Base-by-base conservation (phyloP, 2,329 filamentous ascomycete species). In the Ceratocystis smalleyi region DNA sequence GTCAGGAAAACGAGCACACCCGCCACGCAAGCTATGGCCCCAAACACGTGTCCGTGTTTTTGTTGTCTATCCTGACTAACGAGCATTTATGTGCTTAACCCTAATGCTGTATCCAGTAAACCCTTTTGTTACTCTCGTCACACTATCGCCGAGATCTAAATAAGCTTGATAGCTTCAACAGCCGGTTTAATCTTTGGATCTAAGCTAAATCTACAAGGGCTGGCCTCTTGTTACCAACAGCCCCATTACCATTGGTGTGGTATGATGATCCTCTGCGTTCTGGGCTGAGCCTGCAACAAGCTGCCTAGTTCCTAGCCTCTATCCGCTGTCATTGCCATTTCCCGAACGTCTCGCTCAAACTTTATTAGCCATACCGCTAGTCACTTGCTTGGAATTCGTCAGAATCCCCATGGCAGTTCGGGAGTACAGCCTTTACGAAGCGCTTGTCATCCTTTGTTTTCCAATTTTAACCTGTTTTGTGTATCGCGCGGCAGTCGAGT, bases 111-210 rank as follows among this genome's bases (percentile, higher is more conserved):
- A 12, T n/a, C 6, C 1, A 5, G 1, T 4, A 35, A 27, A 40
- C 35, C 35, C n/a, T 51, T 30, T 1, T n/a, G 30, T 32, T 32
- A 40, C 17, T 40, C 19, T 27, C 7, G 8, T 51, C 19, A 2
- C 19, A 2, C 22, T 5, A 27, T 17, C 10, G 19, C n/a, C 22
- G 43, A 47, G 51, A 54, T 64, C 54, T 3, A 51, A 59, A 59
- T 60, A 64, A 64, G 12, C 54, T 64, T 60, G 43, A 27, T 15
- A 35, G 27, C 15, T 30, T 57, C n/a, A 51, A 10, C 5, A 51
- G 22, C 22, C 10, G 47, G 27, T 32, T 57, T 35, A 12, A 6
- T n/a, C 12, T 35, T 57, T 15, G 15, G 17, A 57, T 57, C 24
- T 35, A 15, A 24, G 2, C 27, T 10, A n/a, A 3, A 35, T 57